Base-by-base conservation (phyloP, 192 early-diverging fungal species). In the Fimicolochytrium jonesii region DNA sequence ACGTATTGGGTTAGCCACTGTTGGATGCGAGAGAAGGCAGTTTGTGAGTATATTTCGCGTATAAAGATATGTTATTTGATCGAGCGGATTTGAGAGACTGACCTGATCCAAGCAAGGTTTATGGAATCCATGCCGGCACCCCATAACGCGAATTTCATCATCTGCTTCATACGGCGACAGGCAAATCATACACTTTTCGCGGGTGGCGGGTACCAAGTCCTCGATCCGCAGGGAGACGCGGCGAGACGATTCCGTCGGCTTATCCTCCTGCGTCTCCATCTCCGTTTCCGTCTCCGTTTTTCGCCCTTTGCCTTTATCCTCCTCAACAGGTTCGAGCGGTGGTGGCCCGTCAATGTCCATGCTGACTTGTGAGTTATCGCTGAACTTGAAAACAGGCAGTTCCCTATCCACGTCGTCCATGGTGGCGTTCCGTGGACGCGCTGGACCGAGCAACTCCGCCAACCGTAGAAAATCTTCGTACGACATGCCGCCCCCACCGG, bases 121-220 rank as follows among this genome's bases (percentile, higher is more conserved):
- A 57, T 80, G 78, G 56, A 76, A 79, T 3, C 72, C 78, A 56
- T 80, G 78, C 35, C 49, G 44, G 36, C 78, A 80, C 50, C 53
- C 47, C 59, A 80, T 56, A n/a, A 79, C 64, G 4, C 78, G 34
- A 29, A 80, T 29, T 29, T 70, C 53, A 37, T 80, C 78, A 3
- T 54, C 78, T 25, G 62, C 66, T 44, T 75, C 74, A 45, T 77
- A 80, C 17, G 26, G n/a, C 41, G 55, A 56, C 56, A 80, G 56
- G 48, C 78, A 80, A 23, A 80, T 68, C 37, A 70, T 71, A 34
- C 78, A 80, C 60, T 73, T 78, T 51, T 78, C 71, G 25, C 58
- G 52, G 0, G 73, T 73, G 7, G 64, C 54, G 5, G 61, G 62
- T 15, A 78, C 51, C 37, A 76, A 29, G 35, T 74, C 72, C 33